Evolutionary conservation across 176 grass and related monocot species (phyloP).

Genomic region (Poa annua): DNA sequence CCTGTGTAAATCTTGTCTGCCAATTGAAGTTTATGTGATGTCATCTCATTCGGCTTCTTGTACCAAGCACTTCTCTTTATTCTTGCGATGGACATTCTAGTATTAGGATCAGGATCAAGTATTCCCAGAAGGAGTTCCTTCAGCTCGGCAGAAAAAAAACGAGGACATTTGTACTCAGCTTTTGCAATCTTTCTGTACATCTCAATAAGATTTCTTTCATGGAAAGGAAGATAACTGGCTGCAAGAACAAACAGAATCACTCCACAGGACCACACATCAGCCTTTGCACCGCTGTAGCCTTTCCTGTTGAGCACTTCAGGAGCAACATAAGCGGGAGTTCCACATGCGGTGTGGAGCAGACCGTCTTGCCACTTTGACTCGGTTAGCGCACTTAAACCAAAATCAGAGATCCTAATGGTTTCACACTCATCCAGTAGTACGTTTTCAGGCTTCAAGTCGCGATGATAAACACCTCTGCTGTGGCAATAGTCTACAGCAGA

Average conservation of each 20-base stretch:
- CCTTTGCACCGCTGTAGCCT: slow-evolving; percentile 75
- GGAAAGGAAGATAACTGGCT: slow-evolving; percentile 78
- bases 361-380: slow-evolving; percentile 77
- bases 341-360: slow-evolving; percentile 76
- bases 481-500: slow-evolving; percentile 76
- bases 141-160: slow-evolving; percentile 66
- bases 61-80: slow-evolving; percentile 80
- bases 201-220: slow-evolving; percentile 78
- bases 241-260: slow-evolving; percentile 85
- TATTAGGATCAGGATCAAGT: slow-evolving; percentile 76
- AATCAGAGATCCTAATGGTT: slow-evolving; percentile 76
- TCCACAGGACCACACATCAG: slow-evolving; percentile 90
- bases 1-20: slow-evolving; percentile 23
- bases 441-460: slow-evolving; percentile 87
- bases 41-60: slow-evolving; percentile 47
- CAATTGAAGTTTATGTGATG: not conserved
- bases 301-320: slow-evolving; percentile 75
- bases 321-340: slow-evolving; percentile 84
- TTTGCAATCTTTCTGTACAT: slow-evolving; percentile 84
- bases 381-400: slow-evolving; percentile 73
- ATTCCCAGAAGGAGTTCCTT: slow-evolving; percentile 70
- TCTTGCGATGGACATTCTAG: slow-evolving; percentile 68
- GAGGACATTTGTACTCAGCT: slow-evolving; percentile 72
- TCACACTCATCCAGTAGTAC: slow-evolving; percentile 70
- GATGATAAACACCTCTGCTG: slow-evolving; percentile 81